Base-by-base conservation (phyloP, 2,329 filamentous ascomycete genomes). In the Fusarium mangiferae region DNA sequence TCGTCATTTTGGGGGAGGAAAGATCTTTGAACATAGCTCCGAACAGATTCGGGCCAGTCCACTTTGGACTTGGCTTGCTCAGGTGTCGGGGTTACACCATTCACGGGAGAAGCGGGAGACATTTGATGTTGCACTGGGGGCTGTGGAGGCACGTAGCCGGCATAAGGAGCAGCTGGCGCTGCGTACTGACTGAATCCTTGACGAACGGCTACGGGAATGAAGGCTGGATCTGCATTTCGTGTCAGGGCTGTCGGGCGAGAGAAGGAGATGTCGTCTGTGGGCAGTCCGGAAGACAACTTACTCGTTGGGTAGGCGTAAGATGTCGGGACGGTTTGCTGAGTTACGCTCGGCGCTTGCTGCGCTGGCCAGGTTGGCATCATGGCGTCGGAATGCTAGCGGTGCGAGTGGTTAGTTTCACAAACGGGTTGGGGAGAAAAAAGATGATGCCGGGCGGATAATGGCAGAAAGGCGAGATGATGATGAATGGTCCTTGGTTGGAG, bases 11-110 rank as follows among this genome's bases (percentile, higher is more conserved):
- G 89, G 33, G 90, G 89, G 57, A 93, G 90, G 81, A 98, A 98
- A 33, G 95, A 95, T 79, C 95, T 91, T 79, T 95, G 92, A 38
- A 98, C 96, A 84, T 98, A 98, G 75, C 89, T 87, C 77, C 95
- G 93, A 68, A 98, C 94, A n/a, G 92, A 90, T 48, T 90, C 86
- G 38, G 95, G 92, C 92, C 94, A 98, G 77, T 93, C 90, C 78
- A 92, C 91, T 85, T 92, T 94, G 80, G 87, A 84, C 81, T 87
- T 86, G 76, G 81, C 81, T 72, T 78, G 78, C 76, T 81, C 78
- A 66, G 76, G 70, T 56, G 78, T 74, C 66, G 76, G 66, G 70
- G 80, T 68, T 75, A 78, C 73, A 75, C 77, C 69, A 72, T 80
- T 75, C 61, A 77, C 68, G 61, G 76, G 60, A 62, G 76, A 74